Evolutionary conservation across 805 yeast species (phyloP).

Genomic region (Yamadazyma endophytica): DNA sequence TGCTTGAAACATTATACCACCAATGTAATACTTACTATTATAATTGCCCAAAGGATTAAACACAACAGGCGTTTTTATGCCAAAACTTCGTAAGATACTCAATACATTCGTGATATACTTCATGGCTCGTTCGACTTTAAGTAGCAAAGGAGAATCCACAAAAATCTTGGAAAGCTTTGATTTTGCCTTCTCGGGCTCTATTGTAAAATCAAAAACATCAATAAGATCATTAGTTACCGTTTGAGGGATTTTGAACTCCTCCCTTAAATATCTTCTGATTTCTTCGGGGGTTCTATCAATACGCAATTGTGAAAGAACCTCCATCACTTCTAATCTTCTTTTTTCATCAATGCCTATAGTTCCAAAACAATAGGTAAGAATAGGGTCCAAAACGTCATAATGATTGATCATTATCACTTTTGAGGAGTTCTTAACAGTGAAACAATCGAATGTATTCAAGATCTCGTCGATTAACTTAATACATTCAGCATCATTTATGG

Average conservation of each 20-base stretch:
- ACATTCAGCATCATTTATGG: conserved; percentile 82
- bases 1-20: conserved; percentile 87
- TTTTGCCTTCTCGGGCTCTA: conserved; percentile 63
- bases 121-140: conserved; percentile 60
- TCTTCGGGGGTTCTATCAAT: conserved; percentile 62
- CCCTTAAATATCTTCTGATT: conserved; percentile 36
- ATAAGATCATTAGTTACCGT: conserved; percentile 80
- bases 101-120: conserved; percentile 59
- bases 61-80: conserved; percentile 52
- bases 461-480: conserved; percentile 79
- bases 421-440: conserved; percentile 44
- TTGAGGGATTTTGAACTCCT: conserved; percentile 70
- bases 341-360: conserved; percentile 63
- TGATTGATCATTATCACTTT: conserved; percentile 71
- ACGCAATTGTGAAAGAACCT: conserved; percentile 73
- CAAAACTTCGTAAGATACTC: conserved; percentile 51
- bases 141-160: conserved; percentile 66
- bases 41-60: conserved; percentile 83
- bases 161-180: conserved; percentile 62
- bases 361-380: conserved; percentile 66
- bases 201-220: conserved; percentile 65
- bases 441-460: conserved; percentile 60
- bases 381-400: conserved; percentile 68
- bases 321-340: conserved; percentile 63
- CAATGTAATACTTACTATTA: conserved; percentile 71